Base-by-base conservation (phyloP, 352 stramenopile genomes). In the Phytophthora capsici region DNA sequence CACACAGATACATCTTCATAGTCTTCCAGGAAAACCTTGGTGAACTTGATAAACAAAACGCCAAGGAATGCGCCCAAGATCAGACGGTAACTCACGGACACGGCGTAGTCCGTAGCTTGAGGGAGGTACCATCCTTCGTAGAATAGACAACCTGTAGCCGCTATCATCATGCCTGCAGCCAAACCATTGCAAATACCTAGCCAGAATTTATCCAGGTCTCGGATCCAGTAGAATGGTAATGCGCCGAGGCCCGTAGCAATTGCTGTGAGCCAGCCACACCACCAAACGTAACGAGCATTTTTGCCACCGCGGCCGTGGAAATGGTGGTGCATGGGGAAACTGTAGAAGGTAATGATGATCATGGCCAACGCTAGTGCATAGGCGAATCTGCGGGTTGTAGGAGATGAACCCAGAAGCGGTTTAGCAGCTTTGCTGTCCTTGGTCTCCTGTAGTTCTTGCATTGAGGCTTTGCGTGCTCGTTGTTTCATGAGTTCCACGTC, bases 111-210 rank as follows among this genome's bases (percentile, higher is more conserved):
- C 4, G 71, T 57, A 16, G 83, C 76, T 67, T 91, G 87, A 16
- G 86, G 78, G 46, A 94, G 84, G 65, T 86, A 81, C 76, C 95
- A 86, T 23, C 86, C 97, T 80, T 99, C 97, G 63, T 93, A 86
- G 58, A 99, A 95, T 30, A 99, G 74, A 43, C 93, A 98, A 52
- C 93, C 95, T 14, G 91, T 98, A 5, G 97, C 97, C 8, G 95
- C 95, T 36, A 99, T 85, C 97, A 99, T 99, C 97, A 99, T 99
- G 13, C 97, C 97, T 12, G 94, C 96, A 3, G 97, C 97, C 25
- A 99, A 80, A 4, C 94, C 84, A 70, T 98, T 99, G 52, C 90
- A 98, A 34, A 99, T 88, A 45, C 94, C 95, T 17, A 98, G 80
- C 87, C 90, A 99, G 70, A 92, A 98, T 52, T 98, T 93, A 56